These are phyloP conservation scores for Lipomyces spencermartinsiae DNA, from an alignment of 805 yeast species.

Conservation along the genomic window DNA sequence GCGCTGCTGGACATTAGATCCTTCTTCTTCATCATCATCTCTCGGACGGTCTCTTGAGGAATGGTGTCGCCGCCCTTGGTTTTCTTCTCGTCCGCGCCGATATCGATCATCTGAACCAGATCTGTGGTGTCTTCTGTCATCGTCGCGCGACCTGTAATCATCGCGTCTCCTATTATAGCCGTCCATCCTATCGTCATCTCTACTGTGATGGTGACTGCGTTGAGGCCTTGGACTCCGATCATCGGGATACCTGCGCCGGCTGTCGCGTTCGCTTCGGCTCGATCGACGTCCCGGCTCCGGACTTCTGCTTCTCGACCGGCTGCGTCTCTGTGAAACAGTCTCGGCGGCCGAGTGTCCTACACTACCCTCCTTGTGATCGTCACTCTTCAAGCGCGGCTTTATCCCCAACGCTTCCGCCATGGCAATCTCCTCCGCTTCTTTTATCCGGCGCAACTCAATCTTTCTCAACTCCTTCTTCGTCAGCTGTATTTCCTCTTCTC, in stretches of 20 bases:
- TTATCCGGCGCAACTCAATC: constrained; percentile 24
- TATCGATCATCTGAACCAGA: background rate
- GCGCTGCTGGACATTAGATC: background rate
- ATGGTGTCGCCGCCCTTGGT: constrained; percentile 14
- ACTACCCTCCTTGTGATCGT: background rate
- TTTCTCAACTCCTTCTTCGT: constrained; percentile 16
- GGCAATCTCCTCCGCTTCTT: constrained; percentile 37
- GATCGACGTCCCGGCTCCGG: constrained; percentile 11
- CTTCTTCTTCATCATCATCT: constrained; percentile 5
- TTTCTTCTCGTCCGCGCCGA: constrained; percentile 10
- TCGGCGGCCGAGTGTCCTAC: background rate
- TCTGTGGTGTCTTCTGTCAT: background rate
- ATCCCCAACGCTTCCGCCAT: constrained; percentile 37
- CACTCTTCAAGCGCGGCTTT: constrained; percentile 7
- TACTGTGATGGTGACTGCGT: background rate
- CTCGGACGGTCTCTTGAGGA: background rate
- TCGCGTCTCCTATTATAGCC: constrained; percentile 1
- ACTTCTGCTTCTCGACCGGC: constrained; percentile 9
- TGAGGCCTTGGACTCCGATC: background rate
- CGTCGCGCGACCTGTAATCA: background rate
- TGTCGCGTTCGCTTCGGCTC: constrained; percentile 1
- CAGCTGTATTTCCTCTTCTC: background rate
- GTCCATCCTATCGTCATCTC: background rate
- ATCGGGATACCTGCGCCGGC: background rate
- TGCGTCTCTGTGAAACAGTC: constrained; percentile 5